Percentiles rank a stretch among this genome's conserved stretches.
phyloP scores from a whole-genome alignment of 495 filamentous ascomycete genomes.

The Talaromyces trachyspermus region DNA sequence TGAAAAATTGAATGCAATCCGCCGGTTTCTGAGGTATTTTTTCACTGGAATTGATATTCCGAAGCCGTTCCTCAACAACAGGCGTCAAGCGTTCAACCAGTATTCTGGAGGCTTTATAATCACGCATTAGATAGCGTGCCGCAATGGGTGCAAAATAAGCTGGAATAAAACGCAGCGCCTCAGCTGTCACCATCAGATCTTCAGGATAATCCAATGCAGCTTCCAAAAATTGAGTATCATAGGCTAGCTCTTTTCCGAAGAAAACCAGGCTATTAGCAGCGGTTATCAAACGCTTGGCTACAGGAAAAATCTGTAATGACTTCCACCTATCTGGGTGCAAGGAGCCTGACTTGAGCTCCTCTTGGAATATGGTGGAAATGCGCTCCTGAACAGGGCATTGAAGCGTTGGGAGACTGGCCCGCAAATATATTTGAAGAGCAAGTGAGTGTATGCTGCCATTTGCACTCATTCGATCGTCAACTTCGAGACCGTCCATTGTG shows the following conservation, averaged over 20 bases:
- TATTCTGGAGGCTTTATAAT: background rate
- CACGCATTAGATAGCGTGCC: constrained; percentile 7
- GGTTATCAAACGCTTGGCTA: constrained; percentile 7
- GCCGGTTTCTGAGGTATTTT: background rate
- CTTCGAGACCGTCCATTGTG: constrained; percentile 9
- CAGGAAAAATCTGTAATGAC: constrained; percentile 1
- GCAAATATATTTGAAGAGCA: background rate
- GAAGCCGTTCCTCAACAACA: constrained; percentile 6
- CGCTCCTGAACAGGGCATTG: background rate
- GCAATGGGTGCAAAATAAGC: constrained; percentile 6
- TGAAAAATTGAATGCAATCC: background rate
- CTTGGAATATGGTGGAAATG: background rate
- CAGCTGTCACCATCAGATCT: constrained; percentile 1
- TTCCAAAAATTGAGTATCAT: constrained; percentile 3
- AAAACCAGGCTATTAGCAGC: constrained; percentile 5
- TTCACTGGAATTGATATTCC: background rate
- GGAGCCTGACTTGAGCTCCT: background rate
- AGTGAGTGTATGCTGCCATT: constrained; percentile 12
- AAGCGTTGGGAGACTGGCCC: background rate
- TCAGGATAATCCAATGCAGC: constrained; percentile 10
- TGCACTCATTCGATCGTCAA: constrained; percentile 3
- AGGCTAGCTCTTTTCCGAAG: constrained; percentile 1
- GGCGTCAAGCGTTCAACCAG: constrained; percentile 3
- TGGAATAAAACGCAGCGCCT: constrained; percentile 8
- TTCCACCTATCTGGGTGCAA: constrained; percentile 2